phyloP scores from a whole-genome alignment of 2,329 filamentous ascomycete species.

The Fusarium sororula region DNA sequence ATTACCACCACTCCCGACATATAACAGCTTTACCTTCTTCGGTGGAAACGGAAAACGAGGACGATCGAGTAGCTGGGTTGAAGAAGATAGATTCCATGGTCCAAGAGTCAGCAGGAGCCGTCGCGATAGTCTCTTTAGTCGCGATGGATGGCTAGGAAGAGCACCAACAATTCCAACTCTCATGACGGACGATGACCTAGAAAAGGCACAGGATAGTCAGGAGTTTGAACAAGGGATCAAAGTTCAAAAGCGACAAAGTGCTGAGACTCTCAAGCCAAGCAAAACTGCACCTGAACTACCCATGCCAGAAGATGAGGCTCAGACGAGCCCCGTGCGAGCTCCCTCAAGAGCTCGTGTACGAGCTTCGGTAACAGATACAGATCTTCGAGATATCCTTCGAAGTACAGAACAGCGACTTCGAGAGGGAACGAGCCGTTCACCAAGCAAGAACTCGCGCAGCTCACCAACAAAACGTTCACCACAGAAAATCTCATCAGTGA shows the following conservation, averaged over 20 bases:
- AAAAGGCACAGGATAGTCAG: conserved; percentile 31
- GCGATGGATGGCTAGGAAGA: conserved; percentile 48
- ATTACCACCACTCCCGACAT: conserved; percentile 47
- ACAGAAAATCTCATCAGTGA: conserved; percentile 28
- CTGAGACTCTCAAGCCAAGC: conserved; percentile 25
- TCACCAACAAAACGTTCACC: conserved; percentile 31
- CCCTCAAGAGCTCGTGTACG: conserved; percentile 34
- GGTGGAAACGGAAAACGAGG: conserved; percentile 40
- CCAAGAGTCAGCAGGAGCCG: conserved; percentile 50
- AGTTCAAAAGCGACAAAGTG: conserved; percentile 29
- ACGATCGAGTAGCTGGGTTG: conserved; percentile 55
- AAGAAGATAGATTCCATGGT: conserved; percentile 61
- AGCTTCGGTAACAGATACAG: conserved; percentile 53
- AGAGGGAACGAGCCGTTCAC: conserved; percentile 48
- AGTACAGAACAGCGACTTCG: conserved; percentile 62
- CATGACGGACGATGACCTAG: conserved; percentile 38
- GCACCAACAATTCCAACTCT: conserved; percentile 50
- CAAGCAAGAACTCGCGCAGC: conserved; percentile 42
- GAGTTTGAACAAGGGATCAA: conserved; percentile 22
- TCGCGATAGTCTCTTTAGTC: conserved; percentile 43
- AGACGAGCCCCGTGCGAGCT: conserved; percentile 14
- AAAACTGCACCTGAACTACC: conserved; percentile 37
- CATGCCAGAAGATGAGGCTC: conserved; percentile 16
- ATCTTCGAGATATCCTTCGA: conserved; percentile 60
- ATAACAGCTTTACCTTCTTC: conserved; percentile 45